Conservation (phyloP, 1,139 yeast species). For the Pneumocystis sp. region DNA sequence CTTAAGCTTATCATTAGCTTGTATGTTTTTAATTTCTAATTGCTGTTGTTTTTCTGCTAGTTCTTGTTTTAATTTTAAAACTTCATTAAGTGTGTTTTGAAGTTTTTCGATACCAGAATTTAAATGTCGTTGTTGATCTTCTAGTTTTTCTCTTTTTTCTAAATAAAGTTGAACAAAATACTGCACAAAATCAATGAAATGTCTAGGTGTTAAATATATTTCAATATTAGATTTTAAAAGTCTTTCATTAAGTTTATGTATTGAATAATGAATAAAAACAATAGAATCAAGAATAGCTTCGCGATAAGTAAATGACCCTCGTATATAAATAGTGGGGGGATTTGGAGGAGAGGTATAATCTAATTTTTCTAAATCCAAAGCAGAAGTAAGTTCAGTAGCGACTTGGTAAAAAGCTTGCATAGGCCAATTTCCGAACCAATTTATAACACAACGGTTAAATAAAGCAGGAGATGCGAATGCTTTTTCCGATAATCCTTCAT, state of each 20-base stretch:
- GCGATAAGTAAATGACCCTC: constrained; percentile 25
- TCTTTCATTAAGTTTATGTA: constrained; percentile 14
- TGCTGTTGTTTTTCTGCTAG: constrained; percentile 40
- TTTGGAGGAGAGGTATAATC: constrained; percentile 25
- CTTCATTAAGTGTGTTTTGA: constrained; percentile 62
- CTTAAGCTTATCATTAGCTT: constrained; percentile 58
- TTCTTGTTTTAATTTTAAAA: constrained; percentile 41
- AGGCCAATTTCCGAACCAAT: constrained; percentile 87
- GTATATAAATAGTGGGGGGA: constrained; percentile 10
- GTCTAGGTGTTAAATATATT: constrained; percentile 35
- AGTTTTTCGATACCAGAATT: constrained; percentile 60
- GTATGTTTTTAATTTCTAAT: constrained; percentile 43
- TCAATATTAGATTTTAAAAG: constrained; percentile 9
- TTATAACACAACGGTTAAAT: constrained; percentile 75
- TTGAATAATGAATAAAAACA: constrained; percentile 33
- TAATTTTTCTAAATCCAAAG: constrained; percentile 40
- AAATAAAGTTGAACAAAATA: constrained; percentile 35
- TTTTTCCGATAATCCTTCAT: constrained; percentile 27
- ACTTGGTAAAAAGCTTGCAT: constrained; percentile 36
- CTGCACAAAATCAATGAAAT: constrained; percentile 39
- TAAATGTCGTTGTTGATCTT: constrained; percentile 57
- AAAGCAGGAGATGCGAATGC: constrained; percentile 75
- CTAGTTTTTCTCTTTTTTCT: constrained; percentile 36
- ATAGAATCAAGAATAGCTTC: constrained; percentile 37
- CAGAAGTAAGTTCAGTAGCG: constrained; percentile 30